Conservation (phyloP, 331 rosid species). For the Telfairia occidentalis region DNA sequence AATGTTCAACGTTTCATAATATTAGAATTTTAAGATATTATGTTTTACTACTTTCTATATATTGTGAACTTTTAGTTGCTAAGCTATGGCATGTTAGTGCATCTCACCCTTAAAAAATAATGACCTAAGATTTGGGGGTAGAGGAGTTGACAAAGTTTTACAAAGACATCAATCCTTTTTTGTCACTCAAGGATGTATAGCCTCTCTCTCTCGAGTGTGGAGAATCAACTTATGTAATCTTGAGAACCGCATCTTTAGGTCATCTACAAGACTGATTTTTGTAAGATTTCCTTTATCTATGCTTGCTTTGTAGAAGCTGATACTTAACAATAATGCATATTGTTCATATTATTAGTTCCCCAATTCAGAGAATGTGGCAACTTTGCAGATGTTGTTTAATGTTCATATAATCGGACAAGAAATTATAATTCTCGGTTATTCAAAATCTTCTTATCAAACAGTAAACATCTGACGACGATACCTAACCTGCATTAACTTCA, state of each 20-base stretch:
- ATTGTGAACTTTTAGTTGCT: neutral
- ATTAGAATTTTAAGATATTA: neutral
- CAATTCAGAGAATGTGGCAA: neutral
- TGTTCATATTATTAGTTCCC: neutral
- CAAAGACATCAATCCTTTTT: neutral
- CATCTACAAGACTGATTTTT: neutral
- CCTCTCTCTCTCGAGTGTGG: neutral
- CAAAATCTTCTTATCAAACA: neutral
- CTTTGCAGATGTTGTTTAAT: neutral
- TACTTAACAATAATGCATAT: neutral
- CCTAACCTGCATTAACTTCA: constrained; percentile 86
- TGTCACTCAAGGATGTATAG: neutral
- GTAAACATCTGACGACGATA: neutral
- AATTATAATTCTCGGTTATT: neutral
- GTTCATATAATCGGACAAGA: neutral
- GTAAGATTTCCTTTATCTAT: neutral
- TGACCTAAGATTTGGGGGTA: neutral
- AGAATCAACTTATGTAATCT: neutral
- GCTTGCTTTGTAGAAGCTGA: neutral
- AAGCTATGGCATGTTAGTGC: neutral
- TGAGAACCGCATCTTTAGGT: neutral
- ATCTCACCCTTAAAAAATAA: neutral
- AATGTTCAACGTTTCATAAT: neutral
- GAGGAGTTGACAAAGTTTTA: neutral
- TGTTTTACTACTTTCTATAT: neutral